Conservation (phyloP, 345 rosid species). For the Xanthoceras sorbifolium region DNA sequence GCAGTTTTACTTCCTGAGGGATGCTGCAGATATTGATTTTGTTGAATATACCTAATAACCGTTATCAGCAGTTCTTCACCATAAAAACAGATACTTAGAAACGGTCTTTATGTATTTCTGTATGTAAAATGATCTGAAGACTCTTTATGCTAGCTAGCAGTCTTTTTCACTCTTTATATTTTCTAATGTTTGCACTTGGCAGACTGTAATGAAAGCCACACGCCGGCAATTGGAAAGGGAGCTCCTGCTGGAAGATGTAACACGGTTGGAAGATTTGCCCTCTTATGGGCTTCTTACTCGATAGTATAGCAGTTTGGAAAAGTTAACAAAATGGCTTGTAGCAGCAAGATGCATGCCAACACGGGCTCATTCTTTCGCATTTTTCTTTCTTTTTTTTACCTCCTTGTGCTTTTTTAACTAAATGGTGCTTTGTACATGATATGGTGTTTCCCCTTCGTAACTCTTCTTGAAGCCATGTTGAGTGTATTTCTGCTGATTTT, state of each 20-base stretch:
- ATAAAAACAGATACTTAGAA: no score
- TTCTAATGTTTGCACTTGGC: conserved; percentile 17
- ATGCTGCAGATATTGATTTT: background rate
- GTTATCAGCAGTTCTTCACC: background rate
- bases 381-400: background rate
- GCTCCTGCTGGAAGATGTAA: conserved; percentile 70
- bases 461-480: conserved; percentile 7
- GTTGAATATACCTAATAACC: no score
- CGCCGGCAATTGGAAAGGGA: conserved; percentile 93
- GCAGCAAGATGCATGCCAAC: conserved; percentile 26
- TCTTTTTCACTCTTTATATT: background rate
- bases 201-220: conserved; percentile 85
- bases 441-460: background rate
- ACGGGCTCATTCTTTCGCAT: conserved; percentile 3
- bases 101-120: background rate
- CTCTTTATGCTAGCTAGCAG: background rate
- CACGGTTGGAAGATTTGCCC: conserved; percentile 80
- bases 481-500: conserved; percentile 14
- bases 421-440: conserved; percentile 27
- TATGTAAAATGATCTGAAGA: background rate
- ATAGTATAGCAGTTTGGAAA: conserved; percentile 26
- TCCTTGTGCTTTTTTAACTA: conserved; percentile 17
- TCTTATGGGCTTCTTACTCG: conserved; percentile 65
- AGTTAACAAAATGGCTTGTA: conserved; percentile 28
- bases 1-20: background rate